Percentiles rank a stretch among this genome's conserved stretches.
Conservation (phyloP, 2,329 filamentous ascomycete genomes). For the Fusarium albosuccineum region DNA sequence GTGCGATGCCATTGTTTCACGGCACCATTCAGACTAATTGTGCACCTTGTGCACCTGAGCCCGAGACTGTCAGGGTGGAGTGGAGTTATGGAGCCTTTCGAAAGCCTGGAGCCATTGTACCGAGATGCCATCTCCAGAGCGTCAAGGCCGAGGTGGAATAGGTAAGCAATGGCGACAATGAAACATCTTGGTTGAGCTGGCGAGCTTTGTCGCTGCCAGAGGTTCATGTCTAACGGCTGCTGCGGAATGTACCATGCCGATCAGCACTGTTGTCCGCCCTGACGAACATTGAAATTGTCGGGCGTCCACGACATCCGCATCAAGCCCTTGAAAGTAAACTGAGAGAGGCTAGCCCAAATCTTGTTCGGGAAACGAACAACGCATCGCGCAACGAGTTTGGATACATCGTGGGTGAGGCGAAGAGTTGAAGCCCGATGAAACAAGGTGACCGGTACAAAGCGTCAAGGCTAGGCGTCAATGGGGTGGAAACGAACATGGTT, state of each 20-base stretch:
- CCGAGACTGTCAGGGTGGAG: conserved; percentile 27
- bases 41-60: conserved; percentile 18
- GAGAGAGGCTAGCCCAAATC: conserved; percentile 1
- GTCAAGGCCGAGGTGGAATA: conserved; percentile 17
- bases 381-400: conserved; percentile 8
- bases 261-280: conserved; percentile 28
- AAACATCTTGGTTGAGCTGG: conserved; percentile 2
- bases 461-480: conserved; percentile 15
- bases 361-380: conserved; percentile 11
- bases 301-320: conserved; percentile 23
- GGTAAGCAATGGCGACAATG: conserved; percentile 1
- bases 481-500: conserved; percentile 21
- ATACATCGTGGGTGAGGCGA: conserved; percentile 2
- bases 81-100: conserved; percentile 24
- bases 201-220: conserved; percentile 1
- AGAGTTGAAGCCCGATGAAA: conserved; percentile 17
- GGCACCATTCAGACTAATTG: conserved; percentile 20
- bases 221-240: conserved; percentile 12
- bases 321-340: conserved; percentile 7
- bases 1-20: conserved; percentile 33
- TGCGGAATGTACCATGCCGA: conserved; percentile 12
- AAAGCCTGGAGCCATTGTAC: conserved; percentile 15
- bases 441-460: conserved; percentile 16
- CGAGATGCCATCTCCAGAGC: conserved; percentile 18
- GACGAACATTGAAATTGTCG: conserved; percentile 24